A percentile compares a stretch with the other conserved stretches of the same genome.
phyloP scores from a whole-genome alignment of 257 asterid species.

The Cinchona pubescens region DNA sequence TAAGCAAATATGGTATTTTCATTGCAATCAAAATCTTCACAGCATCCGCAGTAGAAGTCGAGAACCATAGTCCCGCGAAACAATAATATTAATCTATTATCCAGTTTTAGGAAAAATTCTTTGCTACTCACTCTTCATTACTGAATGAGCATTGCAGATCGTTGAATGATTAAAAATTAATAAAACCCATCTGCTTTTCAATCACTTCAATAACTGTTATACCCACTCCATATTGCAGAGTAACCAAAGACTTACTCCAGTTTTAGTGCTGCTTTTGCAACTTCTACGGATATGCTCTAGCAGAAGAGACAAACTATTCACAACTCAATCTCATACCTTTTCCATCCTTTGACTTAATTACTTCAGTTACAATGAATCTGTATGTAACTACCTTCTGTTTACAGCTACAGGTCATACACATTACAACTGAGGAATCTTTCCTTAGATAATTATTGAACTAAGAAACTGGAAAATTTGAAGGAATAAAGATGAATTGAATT shows the following conservation, averaged over 20 bases:
- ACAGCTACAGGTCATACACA: conserved; percentile 21
- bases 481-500: conserved; percentile 14
- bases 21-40: background rate
- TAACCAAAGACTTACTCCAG: no score
- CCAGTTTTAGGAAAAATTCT: no score
- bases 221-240: no score
- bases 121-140: no score
- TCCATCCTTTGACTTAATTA: background rate
- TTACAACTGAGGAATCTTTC: background rate
- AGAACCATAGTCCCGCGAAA: background rate
- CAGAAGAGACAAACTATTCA: background rate
- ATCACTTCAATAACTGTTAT: no score
- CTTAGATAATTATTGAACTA: conserved; percentile 12
- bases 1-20: no score
- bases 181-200: no score
- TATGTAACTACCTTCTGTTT: background rate
- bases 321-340: background rate
- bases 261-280: background rate
- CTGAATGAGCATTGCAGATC: no score
- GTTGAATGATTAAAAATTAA: no score
- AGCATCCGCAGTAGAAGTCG: background rate
- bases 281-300: background rate
- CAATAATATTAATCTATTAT: no score
- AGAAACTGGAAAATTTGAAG: conserved; percentile 3
- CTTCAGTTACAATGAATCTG: background rate